phyloP scores from a whole-genome alignment of 805 yeast genomes.

The Wickerhamomyces subpelliculosus region DNA sequence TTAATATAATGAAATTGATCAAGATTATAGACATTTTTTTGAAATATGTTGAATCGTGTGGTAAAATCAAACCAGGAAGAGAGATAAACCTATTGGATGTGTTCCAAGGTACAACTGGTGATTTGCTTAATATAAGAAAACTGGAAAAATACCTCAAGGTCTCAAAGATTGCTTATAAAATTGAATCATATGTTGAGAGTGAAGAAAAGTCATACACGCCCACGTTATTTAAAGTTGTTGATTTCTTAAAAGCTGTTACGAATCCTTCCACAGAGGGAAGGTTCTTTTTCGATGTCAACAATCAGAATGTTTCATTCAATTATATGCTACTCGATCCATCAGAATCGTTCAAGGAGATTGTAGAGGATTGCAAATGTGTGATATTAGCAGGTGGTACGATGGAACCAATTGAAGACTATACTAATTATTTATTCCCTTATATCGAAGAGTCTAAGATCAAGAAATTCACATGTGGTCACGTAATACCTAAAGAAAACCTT shows the following conservation, averaged over 20 bases:
- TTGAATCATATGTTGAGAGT: conserved; percentile 59
- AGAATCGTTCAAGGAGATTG: conserved; percentile 55
- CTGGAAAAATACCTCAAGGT: conserved; percentile 55
- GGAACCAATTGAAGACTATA: conserved; percentile 79
- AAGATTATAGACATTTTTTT: conserved; percentile 48
- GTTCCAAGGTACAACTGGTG: conserved; percentile 54
- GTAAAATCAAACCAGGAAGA: conserved; percentile 41
- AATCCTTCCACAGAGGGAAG: conserved; percentile 80
- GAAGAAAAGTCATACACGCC: conserved; percentile 29
- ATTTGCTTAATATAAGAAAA: conserved; percentile 61
- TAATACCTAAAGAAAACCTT: conserved; percentile 66
- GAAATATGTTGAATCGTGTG: conserved; percentile 35
- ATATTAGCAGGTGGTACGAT: conserved; percentile 91
- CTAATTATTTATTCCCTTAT: conserved; percentile 59
- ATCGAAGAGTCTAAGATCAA: conserved; percentile 34
- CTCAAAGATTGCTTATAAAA: conserved; percentile 77
- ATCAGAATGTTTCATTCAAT: conserved; percentile 32
- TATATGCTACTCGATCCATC: conserved; percentile 81
- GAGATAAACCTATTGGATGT: conserved; percentile 46
- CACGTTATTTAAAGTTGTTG: conserved; percentile 54
- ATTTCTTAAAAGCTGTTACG: conserved; percentile 56
- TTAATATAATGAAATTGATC: conserved; percentile 56
- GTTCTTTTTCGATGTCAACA: conserved; percentile 52
- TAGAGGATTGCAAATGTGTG: conserved; percentile 60
- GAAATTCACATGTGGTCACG: conserved; percentile 72